Evolutionary conservation across 2,329 filamentous ascomycete species (phyloP), one percentile per base, ranked within the genome.

Genomic region (Alternaria alternata): DNA sequence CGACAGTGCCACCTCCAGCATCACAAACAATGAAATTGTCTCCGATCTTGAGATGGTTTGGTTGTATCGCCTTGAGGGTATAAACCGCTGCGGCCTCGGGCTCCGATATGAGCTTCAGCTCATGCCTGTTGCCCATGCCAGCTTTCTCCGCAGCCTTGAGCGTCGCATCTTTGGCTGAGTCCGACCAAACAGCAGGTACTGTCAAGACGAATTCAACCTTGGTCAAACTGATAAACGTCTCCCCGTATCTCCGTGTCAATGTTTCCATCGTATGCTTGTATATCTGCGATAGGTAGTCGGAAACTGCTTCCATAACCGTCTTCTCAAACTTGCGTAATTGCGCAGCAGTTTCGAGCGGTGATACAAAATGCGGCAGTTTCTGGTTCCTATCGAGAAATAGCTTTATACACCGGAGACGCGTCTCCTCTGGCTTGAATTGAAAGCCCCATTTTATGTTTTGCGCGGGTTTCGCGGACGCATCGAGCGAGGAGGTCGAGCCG

Each of bases 121-220:
- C 86, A 41, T 87, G 86, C 57, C 86, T 85, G 20, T 76, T 85
- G 5, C 91, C 91, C 89, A 94, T 92, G 4, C 91, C 92, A 0
- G 91, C 92, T 59, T 88, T 83, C 79, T 93, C 89, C 11, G 91
- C 91, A 6, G 91, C 92, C 73, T 91, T 87, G 49, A 93, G 79
- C 2, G 91, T 94, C 6, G 91, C 91, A 75, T 93, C 91, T 80
- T 94, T 94, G n/a, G 91, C 92, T 0, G 90, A 87, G 75, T 95
- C 92, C 24, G 88, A 92, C 92, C 92, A 95, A 7, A 94, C 91
- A 7, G 92, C 92, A 7, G 92, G 92, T 11, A 76, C 74, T 1
- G 91, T 94, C 56, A 95, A 82, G 49, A 94, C 90, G 69, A 92
- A 94, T 63, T 94, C 88, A 39, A 93, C 88, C 69, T 88, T 88